These are phyloP conservation scores for Coprinopsis marcescibilis DNA, from an alignment of 768 basidiomycete genomes.

Conservation along the genomic window DNA sequence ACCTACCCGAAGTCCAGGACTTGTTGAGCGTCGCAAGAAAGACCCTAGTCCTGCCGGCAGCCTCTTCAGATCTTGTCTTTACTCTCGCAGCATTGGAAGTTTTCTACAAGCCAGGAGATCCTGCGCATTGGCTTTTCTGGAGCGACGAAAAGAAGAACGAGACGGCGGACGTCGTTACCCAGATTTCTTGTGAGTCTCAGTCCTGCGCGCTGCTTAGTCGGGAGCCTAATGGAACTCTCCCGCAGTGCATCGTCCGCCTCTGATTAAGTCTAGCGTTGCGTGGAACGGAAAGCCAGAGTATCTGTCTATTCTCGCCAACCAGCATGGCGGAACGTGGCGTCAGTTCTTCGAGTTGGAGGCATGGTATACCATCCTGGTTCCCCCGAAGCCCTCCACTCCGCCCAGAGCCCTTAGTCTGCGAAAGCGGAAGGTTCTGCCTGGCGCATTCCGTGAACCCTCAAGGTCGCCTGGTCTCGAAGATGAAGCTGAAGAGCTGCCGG, in stretches of 20 bases:
- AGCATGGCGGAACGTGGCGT: constrained; percentile 27
- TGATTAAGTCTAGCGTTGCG: constrained; percentile 34
- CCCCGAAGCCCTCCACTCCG: constrained; percentile 23
- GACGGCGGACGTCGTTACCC: constrained; percentile 50
- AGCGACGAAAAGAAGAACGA: constrained; percentile 38
- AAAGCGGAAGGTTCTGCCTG: constrained; percentile 27
- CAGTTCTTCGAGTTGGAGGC: constrained; percentile 24
- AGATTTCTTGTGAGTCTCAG: constrained; percentile 43
- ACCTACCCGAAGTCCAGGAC: constrained; percentile 41
- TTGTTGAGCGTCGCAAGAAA: constrained; percentile 40
- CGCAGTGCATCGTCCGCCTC: constrained; percentile 32
- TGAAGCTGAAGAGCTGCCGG: constrained; percentile 21
- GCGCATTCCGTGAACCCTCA: constrained; percentile 22
- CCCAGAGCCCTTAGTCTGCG: constrained; percentile 26
- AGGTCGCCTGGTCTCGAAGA: constrained; percentile 21
- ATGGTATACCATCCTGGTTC: constrained; percentile 29
- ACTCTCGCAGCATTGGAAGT: constrained; percentile 58
- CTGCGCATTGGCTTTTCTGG: constrained; percentile 65
- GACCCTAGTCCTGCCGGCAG: constrained; percentile 32
- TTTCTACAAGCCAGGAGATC: constrained; percentile 47
- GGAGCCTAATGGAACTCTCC: neutral
- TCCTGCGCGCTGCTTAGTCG: neutral
- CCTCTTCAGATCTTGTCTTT: constrained; percentile 41
- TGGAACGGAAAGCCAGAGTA: constrained; percentile 41
- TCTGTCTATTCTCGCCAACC: constrained; percentile 28